Base-by-base conservation (phyloP, 495 filamentous ascomycete genomes). In the Aspergillus kassunensis region DNA sequence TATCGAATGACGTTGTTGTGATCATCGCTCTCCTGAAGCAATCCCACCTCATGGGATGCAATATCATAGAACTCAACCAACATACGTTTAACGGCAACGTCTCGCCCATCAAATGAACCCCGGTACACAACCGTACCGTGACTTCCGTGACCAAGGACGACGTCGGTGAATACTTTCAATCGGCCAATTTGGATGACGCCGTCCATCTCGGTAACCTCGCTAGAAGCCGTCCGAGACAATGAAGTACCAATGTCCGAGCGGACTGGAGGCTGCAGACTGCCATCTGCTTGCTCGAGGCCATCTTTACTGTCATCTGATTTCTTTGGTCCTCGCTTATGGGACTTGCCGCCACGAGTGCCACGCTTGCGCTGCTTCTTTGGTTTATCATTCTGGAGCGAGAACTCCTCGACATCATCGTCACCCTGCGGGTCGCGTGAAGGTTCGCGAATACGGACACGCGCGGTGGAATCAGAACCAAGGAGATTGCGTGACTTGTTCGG, bases 1-100 rank as follows among this genome's bases (percentile, higher is more conserved):
- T 98, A 98, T 39, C 93, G 88, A 57, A 98, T 95, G 31, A 98
- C 92, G 61, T 98, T 97, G 6, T 84, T 83, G 61, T 98, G 92
- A 58, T 96, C 90, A 59, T 98, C 93, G 57, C 91, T 96, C 61
- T 96, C 89, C 53, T 93, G 82, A 27, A 98, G 70, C 13, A 97
- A 70, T 36, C 88, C 84, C 2, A 96, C 92, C 63, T 98, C 93
- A 53, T 96, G 92, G 18, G 88, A 88, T 10, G 95, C 95, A 57
- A 98, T 90, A 48, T 96, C 93, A 66, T 88, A 95, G 64, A 96
- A 95, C 52, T 93, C 86, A 33, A 89, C 86, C 42, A 97, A 76
- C 90, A 98, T 97, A 19, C 93, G 82, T 73, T 98, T 98, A 27
- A 98, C 90, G 1, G 93, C 93, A 16, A 98, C 95, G 37, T 89